Evolutionary conservation across 2,329 filamentous ascomycete species (phyloP).

Genomic region (Cadophora sp.): DNA sequence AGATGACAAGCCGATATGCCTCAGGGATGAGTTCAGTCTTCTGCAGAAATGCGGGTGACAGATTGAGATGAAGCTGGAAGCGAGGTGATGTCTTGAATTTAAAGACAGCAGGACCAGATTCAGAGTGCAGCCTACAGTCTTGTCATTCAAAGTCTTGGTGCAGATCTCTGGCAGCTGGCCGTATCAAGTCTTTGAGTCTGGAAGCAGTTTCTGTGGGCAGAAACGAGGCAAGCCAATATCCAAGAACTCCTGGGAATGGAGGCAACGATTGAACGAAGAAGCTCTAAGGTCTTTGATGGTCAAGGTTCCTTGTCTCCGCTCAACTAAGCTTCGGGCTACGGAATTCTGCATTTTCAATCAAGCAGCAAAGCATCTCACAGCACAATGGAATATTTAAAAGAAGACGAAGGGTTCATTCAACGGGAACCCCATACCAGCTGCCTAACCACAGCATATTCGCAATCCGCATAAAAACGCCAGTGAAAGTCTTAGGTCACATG

Average conservation of each 20-base stretch:
- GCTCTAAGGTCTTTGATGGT: not conserved
- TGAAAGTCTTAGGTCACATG: slow-evolving; percentile 1
- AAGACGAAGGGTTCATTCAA: slow-evolving; percentile 4
- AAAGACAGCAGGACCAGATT: slow-evolving; percentile 27
- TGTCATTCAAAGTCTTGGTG: slow-evolving; percentile 37
- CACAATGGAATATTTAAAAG: not conserved
- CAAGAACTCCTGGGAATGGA: not conserved
- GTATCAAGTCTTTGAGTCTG: slow-evolving; percentile 16
- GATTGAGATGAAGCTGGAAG: slow-evolving; percentile 19
- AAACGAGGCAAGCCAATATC: not conserved
- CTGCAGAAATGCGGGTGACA: slow-evolving; percentile 25
- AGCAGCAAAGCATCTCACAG: not conserved
- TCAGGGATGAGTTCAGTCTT: slow-evolving; percentile 26
- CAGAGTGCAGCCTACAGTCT: slow-evolving; percentile 18
- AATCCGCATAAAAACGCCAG: not conserved
- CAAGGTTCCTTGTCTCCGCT: not conserved
- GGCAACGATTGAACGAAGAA: not conserved
- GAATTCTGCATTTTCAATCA: not conserved
- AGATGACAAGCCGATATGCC: slow-evolving; percentile 21
- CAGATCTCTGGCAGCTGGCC: slow-evolving; percentile 28
- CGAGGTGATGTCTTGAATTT: slow-evolving; percentile 32
- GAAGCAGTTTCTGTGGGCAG: not conserved
- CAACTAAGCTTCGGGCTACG: not conserved
- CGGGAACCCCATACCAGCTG: not conserved
- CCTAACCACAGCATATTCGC: slow-evolving; percentile 1